Percentiles rank a stretch among this genome's conserved stretches.
Conservation (phyloP, 2,329 filamentous ascomycete genomes). For the Apiospora malaysiana region DNA sequence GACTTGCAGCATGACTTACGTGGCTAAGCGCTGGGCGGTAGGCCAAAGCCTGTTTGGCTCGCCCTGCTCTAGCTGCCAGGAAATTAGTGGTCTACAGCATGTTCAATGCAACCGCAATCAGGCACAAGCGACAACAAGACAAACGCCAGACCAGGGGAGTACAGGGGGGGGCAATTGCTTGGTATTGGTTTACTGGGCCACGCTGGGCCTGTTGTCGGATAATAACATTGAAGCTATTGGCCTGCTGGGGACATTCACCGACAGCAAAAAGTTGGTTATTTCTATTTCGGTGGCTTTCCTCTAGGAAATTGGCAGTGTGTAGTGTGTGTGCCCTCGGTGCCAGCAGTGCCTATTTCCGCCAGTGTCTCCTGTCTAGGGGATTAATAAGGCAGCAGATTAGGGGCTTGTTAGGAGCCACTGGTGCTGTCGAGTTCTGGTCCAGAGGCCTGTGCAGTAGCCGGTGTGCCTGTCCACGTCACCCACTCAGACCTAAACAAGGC, state of each 20-base stretch:
- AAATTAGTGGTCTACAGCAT: background rate
- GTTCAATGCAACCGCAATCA: conserved; percentile 2
- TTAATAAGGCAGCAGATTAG: background rate
- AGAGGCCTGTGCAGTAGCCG: too few relatives aligned
- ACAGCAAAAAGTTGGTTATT: background rate
- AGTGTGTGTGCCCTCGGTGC: background rate
- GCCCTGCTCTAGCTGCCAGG: background rate
- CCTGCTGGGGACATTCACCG: background rate
- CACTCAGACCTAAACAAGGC: conserved; percentile 2
- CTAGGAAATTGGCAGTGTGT: background rate
- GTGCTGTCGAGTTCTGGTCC: background rate
- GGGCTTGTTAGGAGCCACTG: too few relatives aligned
- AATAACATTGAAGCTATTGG: background rate
- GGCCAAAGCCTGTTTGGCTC: background rate
- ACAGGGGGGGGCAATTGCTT: background rate
- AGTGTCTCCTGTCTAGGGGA: background rate
- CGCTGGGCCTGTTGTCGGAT: background rate
- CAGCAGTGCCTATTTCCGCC: too few relatives aligned
- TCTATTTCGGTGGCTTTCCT: background rate
- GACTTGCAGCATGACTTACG: conserved; percentile 6
- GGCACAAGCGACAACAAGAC: background rate
- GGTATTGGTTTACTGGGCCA: background rate
- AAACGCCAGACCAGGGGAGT: background rate
- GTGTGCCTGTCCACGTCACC: conserved; percentile 1
- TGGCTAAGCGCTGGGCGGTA: background rate